A percentile compares a stretch with the other conserved stretches of the same genome.
Conservation (phyloP, 139 green algal species). For the Asterochloris sp. region DNA sequence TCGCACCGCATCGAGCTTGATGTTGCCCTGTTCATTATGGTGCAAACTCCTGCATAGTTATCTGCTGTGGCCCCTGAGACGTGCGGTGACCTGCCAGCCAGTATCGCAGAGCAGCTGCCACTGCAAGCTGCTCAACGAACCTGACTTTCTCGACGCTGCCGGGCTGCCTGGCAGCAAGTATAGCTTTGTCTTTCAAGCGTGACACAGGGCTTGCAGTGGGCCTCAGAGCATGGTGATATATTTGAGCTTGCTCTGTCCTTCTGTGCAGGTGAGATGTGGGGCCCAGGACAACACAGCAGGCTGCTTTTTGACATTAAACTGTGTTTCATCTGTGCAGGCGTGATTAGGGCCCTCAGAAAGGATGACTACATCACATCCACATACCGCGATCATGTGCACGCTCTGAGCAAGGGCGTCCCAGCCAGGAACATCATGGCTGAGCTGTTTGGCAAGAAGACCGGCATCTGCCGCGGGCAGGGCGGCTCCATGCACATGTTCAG, state of each 20-base stretch:
- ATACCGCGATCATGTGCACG: slow-evolving; percentile 98
- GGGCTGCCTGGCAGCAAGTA: background rate
- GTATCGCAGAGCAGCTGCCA: background rate
- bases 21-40: no score
- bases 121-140: no score
- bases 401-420: slow-evolving; percentile 87
- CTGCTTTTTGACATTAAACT: no score
- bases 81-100: no score
- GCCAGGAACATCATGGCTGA: slow-evolving; percentile 92
- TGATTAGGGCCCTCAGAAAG: slow-evolving; percentile 61
- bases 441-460: slow-evolving; percentile 98
- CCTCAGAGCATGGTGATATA: background rate
- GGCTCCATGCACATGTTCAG: slow-evolving; percentile 99
- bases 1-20: no score
- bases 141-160: no score
- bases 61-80: no score
- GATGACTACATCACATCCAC: slow-evolving; percentile 94
- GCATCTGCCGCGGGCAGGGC: slow-evolving; percentile 90
- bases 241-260: background rate
- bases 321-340: slow-evolving; percentile 13
- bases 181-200: background rate
- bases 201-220: no score
- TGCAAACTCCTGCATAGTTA: no score
- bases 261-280: slow-evolving; percentile 48
- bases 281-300: background rate